Conservation (phyloP, 352 stramenopile species). For the Phytophthora uliginosa region DNA sequence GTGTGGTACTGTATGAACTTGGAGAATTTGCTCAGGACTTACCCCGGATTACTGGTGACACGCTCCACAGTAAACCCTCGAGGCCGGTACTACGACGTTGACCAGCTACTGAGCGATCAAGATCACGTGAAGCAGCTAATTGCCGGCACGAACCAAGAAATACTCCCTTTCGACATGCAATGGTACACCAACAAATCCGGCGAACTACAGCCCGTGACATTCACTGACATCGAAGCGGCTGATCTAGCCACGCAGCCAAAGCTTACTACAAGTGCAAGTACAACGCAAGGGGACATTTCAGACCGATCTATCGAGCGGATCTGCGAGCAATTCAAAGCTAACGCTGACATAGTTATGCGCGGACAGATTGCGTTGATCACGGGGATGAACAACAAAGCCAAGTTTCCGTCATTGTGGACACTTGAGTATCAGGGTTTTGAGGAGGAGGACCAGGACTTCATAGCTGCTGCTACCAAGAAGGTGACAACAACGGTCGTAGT, state of each 20-base stretch:
- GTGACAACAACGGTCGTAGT: not conserved
- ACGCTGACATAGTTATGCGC: not conserved
- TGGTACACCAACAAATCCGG: not conserved
- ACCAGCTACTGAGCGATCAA: not conserved
- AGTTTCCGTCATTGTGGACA: not conserved
- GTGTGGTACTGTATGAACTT: conserved; percentile 22
- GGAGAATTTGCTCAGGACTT: conserved; percentile 14
- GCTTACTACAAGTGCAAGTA: not conserved
- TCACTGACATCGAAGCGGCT: not conserved
- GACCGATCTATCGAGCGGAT: not conserved
- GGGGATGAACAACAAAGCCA: not conserved
- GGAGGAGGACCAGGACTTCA: not conserved
- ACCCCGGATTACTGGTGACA: conserved; percentile 11
- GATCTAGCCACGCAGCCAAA: not conserved
- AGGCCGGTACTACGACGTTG: not conserved
- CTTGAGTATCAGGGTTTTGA: not conserved
- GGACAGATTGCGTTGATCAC: not conserved
- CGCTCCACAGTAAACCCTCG: not conserved
- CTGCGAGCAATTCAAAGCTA: not conserved
- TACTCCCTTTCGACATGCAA: not conserved
- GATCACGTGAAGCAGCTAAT: not conserved
- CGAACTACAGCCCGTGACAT: not conserved
- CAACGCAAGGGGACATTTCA: not conserved
- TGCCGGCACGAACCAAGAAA: not conserved
- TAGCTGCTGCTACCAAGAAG: not conserved